A percentile compares a stretch with the other conserved stretches of the same genome.
These are phyloP conservation scores for Aquilaria yunnanensis DNA, from an alignment of 345 rosid genomes.

Conservation along the genomic window DNA sequence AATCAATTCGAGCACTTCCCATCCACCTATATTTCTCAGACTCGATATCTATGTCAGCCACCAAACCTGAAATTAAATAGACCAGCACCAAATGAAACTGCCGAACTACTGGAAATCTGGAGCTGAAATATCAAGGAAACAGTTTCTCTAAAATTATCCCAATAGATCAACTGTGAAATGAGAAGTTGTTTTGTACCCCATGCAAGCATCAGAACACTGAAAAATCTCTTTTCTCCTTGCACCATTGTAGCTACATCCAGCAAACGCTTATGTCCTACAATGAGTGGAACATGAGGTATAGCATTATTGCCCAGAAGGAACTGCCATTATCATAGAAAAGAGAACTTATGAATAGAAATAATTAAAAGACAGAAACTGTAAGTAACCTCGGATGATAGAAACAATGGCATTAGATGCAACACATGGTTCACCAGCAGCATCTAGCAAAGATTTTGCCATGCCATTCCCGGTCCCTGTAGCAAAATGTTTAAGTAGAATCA, in stretches of 20 bases:
- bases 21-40: slow-evolving; percentile 94
- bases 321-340: not conserved
- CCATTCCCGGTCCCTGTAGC: slow-evolving; percentile 89
- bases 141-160: slow-evolving; percentile 1
- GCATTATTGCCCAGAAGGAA: slow-evolving; percentile 8
- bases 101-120: slow-evolving; percentile 1
- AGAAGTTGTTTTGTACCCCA: slow-evolving; percentile 56
- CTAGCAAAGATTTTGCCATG: slow-evolving; percentile 81
- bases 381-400: slow-evolving; percentile 77
- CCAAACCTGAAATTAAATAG: slow-evolving; percentile 51
- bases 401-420: slow-evolving; percentile 53
- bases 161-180: slow-evolving; percentile 10
- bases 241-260: slow-evolving; percentile 80
- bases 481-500: not conserved
- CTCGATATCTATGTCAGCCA: slow-evolving; percentile 95
- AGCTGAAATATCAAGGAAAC: not conserved
- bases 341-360: not conserved
- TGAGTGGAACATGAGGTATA: slow-evolving; percentile 11
- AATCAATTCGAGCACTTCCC: slow-evolving; percentile 83
- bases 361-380: slow-evolving; percentile 6
- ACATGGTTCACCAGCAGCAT: slow-evolving; percentile 71
- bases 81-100: slow-evolving; percentile 1
- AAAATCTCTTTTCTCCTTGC: slow-evolving; percentile 65
- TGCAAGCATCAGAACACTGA: slow-evolving; percentile 90
- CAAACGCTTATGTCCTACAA: slow-evolving; percentile 58